These are phyloP conservation scores for Tetraselmis chui DNA, from an alignment of 139 green algal genomes.

Conservation along the genomic window DNA sequence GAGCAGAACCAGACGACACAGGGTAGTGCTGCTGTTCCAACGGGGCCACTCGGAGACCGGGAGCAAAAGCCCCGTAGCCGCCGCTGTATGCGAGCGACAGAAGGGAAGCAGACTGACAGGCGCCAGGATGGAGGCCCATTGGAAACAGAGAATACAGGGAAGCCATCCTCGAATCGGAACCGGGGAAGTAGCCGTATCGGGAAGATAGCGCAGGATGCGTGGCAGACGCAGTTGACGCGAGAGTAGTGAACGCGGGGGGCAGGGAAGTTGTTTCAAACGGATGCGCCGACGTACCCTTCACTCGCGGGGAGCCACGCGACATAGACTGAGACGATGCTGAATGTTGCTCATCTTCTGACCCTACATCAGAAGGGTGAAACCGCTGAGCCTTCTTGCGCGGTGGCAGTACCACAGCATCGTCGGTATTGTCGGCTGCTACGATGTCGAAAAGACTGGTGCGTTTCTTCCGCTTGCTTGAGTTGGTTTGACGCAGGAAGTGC, in stretches of 20 bases:
- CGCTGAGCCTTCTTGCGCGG: too few species aligned
- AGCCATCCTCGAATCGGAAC: too few species aligned
- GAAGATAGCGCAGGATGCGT: too few species aligned
- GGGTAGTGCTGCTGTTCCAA: not conserved
- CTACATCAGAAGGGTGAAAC: not conserved
- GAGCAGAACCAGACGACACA: too few species aligned
- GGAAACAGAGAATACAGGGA: too few species aligned
- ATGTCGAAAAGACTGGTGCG: slow-evolving; percentile 58
- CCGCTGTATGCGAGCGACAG: not conserved
- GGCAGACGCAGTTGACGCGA: too few species aligned
- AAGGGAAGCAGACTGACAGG: not conserved
- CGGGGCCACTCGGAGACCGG: not conserved
- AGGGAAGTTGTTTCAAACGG: not conserved
- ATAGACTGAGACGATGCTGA: not conserved
- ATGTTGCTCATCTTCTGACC: not conserved
- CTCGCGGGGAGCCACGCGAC: not conserved
- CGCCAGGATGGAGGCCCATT: not conserved
- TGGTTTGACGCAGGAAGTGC: slow-evolving; percentile 64
- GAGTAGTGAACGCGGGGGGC: too few species aligned
- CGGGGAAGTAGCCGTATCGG: too few species aligned
- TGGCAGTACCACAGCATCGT: too few species aligned
- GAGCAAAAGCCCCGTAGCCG: not conserved
- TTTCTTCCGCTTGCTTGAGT: slow-evolving; percentile 52
- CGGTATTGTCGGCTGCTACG: not conserved
- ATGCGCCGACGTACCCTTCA: not conserved